Conservation (phyloP, 2,329 filamentous ascomycete genomes). For the Fusarium sublunatum region DNA sequence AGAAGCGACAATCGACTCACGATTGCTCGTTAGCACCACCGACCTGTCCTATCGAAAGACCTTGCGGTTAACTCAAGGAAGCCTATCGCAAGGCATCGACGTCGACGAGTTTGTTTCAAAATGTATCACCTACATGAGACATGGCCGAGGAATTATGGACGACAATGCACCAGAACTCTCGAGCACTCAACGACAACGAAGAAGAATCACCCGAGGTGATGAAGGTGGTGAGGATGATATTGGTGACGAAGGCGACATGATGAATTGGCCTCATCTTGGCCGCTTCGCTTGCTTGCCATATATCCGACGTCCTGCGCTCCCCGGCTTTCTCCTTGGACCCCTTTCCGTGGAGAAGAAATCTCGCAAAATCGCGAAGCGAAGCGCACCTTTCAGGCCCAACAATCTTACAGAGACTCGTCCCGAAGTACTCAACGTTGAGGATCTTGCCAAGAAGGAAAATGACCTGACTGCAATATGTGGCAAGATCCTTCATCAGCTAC, state of each 20-base stretch:
- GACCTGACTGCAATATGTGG: conserved; percentile 83
- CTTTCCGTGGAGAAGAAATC: conserved; percentile 88
- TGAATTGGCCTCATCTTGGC: conserved; percentile 90
- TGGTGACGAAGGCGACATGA: conserved; percentile 78
- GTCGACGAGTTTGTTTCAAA: conserved; percentile 93
- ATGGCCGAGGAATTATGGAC: conserved; percentile 67
- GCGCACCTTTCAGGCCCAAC: conserved; percentile 75
- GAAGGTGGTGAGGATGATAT: conserved; percentile 68
- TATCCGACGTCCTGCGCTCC: conserved; percentile 78
- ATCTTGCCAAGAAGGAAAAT: conserved; percentile 80
- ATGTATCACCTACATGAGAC: conserved; percentile 87
- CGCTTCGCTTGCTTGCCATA: conserved; percentile 78
- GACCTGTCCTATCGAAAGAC: conserved; percentile 85
- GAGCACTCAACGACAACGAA: conserved; percentile 60
- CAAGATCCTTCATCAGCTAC: conserved; percentile 75
- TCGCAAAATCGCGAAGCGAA: conserved; percentile 76
- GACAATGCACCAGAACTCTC: conserved; percentile 63
- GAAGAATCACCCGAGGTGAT: conserved; percentile 54
- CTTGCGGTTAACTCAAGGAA: conserved; percentile 77
- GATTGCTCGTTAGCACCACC: conserved; percentile 82
- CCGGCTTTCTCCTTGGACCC: conserved; percentile 88
- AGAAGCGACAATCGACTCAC: conserved; percentile 90
- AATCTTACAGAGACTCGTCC: conserved; percentile 78
- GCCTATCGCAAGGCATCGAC: conserved; percentile 79
- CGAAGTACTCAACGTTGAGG: conserved; percentile 78